Evolutionary conservation across 441 rosid species (phyloP).

Genomic region (Erodium trifolium): DNA sequence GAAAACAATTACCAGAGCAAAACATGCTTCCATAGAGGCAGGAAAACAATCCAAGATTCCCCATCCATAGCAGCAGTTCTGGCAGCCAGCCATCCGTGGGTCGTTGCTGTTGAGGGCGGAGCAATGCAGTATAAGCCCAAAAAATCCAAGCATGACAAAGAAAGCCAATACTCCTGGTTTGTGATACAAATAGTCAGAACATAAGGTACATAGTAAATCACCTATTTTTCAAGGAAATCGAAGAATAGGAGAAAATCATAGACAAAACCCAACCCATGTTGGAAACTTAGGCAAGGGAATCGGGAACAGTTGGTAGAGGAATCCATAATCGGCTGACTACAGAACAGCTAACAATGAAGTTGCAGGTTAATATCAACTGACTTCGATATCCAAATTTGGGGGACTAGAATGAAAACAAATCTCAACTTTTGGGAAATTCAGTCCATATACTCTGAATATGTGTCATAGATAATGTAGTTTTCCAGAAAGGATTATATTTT

Average conservation of each 20-base stretch:
- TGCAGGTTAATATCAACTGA: background rate
- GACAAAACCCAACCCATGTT: background rate
- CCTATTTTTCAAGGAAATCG: background rate
- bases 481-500: background rate
- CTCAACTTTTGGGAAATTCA: background rate
- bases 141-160: slow-evolving; percentile 86
- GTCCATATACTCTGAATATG: background rate
- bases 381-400: background rate
- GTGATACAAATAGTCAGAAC: slow-evolving; percentile 13
- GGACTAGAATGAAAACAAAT: too few relatives aligned
- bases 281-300: background rate
- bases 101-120: slow-evolving; percentile 79
- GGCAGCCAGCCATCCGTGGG: slow-evolving; percentile 92
- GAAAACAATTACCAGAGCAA: slow-evolving; percentile 74
- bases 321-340: background rate
- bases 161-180: slow-evolving; percentile 71
- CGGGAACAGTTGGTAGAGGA: too few relatives aligned
- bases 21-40: slow-evolving; percentile 92
- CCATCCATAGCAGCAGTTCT: slow-evolving; percentile 96
- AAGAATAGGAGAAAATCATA: background rate
- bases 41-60: slow-evolving; percentile 93
- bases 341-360: background rate
- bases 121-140: slow-evolving; percentile 78
- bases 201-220: background rate
- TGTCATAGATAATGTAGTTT: background rate